phyloP scores from a whole-genome alignment of 441 rosid species.

The California macrophylla region DNA sequence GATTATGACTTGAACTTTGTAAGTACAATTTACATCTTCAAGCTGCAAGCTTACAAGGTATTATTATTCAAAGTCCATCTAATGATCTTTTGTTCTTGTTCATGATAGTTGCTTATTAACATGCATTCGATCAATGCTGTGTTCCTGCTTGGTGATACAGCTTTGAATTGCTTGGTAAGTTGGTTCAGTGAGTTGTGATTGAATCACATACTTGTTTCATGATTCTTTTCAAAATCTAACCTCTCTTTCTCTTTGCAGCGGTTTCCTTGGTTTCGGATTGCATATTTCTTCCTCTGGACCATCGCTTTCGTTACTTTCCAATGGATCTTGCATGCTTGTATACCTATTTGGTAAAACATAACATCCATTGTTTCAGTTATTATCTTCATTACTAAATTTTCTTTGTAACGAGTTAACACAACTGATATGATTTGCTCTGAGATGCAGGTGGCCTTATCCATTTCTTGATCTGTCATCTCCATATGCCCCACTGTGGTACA shows the following conservation, averaged over 20 bases:
- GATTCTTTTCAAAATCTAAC: background rate
- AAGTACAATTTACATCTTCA: conserved; percentile 25
- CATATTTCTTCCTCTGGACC: conserved; percentile 88
- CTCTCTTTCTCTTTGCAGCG: conserved; percentile 33
- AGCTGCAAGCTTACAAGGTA: background rate
- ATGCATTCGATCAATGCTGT: conserved; percentile 82
- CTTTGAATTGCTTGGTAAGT: conserved; percentile 73
- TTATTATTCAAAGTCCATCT: background rate
- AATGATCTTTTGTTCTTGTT: conserved; percentile 5
- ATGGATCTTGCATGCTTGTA: conserved; percentile 65
- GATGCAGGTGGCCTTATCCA: conserved; percentile 92
- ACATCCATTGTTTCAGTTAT: background rate
- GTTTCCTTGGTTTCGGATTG: conserved; percentile 80
- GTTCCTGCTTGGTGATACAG: conserved; percentile 70
- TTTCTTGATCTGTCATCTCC: conserved; percentile 80
- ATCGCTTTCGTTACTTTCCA: conserved; percentile 63
- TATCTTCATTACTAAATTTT: background rate
- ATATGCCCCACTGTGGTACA: conserved; percentile 85
- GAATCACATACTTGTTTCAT: background rate
- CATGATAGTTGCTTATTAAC: conserved; percentile 56
- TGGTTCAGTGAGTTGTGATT: background rate
- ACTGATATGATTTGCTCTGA: background rate
- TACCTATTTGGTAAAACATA: conserved; percentile 51
- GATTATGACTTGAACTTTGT: conserved; percentile 65
- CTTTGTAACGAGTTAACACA: background rate